These are phyloP conservation scores for Backusella australiensis DNA, from an alignment of 192 early-diverging fungal species.

Conservation along the genomic window DNA sequence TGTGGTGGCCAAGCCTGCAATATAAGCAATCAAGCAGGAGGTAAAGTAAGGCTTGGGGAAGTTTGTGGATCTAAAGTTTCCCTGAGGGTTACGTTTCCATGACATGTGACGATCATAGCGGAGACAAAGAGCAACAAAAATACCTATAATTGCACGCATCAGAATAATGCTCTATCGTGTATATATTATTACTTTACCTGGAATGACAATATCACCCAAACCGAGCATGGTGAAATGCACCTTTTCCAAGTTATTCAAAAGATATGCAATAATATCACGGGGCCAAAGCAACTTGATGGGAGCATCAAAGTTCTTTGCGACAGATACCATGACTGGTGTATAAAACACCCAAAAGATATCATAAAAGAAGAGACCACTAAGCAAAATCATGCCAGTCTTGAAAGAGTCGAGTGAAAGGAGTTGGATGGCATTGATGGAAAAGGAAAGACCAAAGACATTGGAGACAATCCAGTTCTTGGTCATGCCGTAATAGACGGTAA, in stretches of 20 bases:
- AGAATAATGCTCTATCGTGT: no score
- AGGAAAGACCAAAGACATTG: constrained; percentile 86
- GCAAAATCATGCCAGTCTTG: constrained; percentile 91
- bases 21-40: constrained; percentile 74
- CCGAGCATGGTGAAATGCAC: constrained; percentile 88
- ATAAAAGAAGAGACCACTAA: constrained; percentile 90
- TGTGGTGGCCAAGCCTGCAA: constrained; percentile 82
- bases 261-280: constrained; percentile 57
- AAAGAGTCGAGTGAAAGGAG: constrained; percentile 92
- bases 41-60: constrained; percentile 92
- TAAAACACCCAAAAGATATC: constrained; percentile 99
- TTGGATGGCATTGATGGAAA: constrained; percentile 82
- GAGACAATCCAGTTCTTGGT: constrained; percentile 94
- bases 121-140: constrained; percentile 90
- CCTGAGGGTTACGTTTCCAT: constrained; percentile 54
- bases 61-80: constrained; percentile 48
- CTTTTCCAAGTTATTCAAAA: constrained; percentile 43
- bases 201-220: constrained; percentile 95
- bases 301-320: constrained; percentile 94
- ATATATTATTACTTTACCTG: constrained; percentile 50
- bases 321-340: constrained; percentile 97
- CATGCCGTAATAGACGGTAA: constrained; percentile 71
- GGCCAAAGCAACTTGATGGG: constrained; percentile 96
- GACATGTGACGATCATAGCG: constrained; percentile 83
- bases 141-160: constrained; percentile 41